phyloP scores from a whole-genome alignment of 805 yeast species.

The Lipomyces kockii region DNA sequence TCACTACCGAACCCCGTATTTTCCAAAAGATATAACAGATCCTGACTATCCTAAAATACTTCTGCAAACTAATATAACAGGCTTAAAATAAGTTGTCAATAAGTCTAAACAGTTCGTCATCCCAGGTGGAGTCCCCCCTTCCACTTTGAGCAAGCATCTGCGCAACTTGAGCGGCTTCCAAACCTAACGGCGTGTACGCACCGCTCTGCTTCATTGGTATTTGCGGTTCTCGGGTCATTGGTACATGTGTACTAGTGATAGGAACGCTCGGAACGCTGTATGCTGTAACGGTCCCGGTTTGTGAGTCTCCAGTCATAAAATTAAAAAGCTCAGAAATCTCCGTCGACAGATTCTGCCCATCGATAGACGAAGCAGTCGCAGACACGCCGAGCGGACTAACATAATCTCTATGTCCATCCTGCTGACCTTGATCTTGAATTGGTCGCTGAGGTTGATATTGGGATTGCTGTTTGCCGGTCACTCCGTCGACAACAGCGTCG shows the following conservation, averaged over 20 bases:
- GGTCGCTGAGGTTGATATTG: neutral
- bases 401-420: neutral
- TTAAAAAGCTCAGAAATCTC: constrained; percentile 14
- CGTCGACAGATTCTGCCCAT: constrained; percentile 5
- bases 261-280: neutral
- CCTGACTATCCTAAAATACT: neutral
- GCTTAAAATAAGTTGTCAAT: constrained; percentile 19
- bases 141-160: constrained; percentile 5
- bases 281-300: neutral
- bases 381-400: neutral
- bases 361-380: constrained; percentile 2
- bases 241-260: neutral
- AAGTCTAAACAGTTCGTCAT: constrained; percentile 17
- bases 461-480: neutral
- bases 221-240: neutral
- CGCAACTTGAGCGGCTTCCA: constrained; percentile 7
- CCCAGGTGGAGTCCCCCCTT: constrained; percentile 1
- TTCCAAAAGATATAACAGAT: neutral
- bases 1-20: neutral
- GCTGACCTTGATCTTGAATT: neutral
- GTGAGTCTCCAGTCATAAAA: constrained; percentile 1
- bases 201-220: neutral
- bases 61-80: neutral
- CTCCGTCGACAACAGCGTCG: neutral
- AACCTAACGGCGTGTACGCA: neutral